Evolutionary conservation across 768 basidiomycete species (phyloP).

Genomic region (Tricholoma sp.): DNA sequence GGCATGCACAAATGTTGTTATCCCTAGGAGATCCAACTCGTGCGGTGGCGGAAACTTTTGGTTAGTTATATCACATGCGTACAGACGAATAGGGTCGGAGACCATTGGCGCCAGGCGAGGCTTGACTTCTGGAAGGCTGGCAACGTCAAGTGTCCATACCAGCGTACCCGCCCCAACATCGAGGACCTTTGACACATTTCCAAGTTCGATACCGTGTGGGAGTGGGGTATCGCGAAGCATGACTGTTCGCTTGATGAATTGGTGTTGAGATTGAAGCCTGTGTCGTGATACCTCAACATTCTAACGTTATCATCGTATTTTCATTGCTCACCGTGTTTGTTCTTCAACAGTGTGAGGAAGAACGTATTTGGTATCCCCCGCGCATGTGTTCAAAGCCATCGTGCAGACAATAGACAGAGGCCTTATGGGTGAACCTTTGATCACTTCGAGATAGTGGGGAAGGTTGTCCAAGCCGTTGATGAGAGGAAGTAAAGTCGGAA

Average conservation of each 20-base stretch:
- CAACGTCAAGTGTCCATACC: conserved; percentile 5
- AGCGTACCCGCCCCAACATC: conserved; percentile 2
- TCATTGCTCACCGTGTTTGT: not conserved
- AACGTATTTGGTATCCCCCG: not conserved
- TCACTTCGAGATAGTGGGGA: not conserved
- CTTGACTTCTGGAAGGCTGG: not conserved
- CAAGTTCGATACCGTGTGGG: not conserved
- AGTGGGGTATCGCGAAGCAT: not conserved
- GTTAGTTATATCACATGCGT: conserved; percentile 1
- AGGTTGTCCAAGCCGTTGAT: not conserved
- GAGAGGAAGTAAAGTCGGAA: not conserved
- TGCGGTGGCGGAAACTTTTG: not conserved
- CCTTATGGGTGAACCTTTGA: not conserved
- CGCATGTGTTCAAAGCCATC: not conserved
- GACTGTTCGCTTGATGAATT: not conserved
- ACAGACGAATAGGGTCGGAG: not conserved
- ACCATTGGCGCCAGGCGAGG: not conserved
- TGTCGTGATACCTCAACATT: not conserved
- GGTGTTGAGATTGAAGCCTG: not conserved
- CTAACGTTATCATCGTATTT: not conserved
- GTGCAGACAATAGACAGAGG: not conserved
- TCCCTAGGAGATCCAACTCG: not conserved
- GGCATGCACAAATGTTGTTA: conserved; percentile 1
- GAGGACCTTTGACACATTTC: not conserved
- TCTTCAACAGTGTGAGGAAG: not conserved